Evolutionary conservation across 495 filamentous ascomycete species (phyloP), one percentile per base, ranked within the genome.

Genomic region (Penicillium ucsense): DNA sequence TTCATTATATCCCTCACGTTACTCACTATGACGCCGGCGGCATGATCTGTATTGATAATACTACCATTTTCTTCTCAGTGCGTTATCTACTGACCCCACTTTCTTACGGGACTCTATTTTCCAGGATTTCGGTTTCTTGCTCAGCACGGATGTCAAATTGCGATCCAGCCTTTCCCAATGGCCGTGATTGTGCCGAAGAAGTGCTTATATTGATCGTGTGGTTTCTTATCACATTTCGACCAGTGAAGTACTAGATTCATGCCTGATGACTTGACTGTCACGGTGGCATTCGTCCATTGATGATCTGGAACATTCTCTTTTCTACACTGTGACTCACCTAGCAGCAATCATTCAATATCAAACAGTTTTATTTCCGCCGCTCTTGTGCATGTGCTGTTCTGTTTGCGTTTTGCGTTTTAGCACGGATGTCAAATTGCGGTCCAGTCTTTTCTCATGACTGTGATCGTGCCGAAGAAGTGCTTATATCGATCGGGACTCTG

Each of bases 371-470:
- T 2, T 20, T 20, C 2, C 20, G 20, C 20, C 20, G 20, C 20
- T 20, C 20, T 20, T 2, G 2, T 20, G 20, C 20, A 1, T 20
- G 20, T 45, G 34, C 34, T 4, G 36, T 36, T 5, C 8, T 36
- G 31, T 36, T 45, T 36, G 6, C 34, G 11, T 31, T 47, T 43
- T 30, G 10, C 5, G 9, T 42, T 30, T 10, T 64, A 90, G 89
- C 89, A 94, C 87, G 83, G 86, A 94, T 95, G 89, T 94, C 89
- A 95, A 94, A 94, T 94, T 95, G 81, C 89, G 88, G 87, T 84
- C 75, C 79, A 76, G 83, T 74, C 75, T 57, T 20, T 20, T 70
- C 75, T 72, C 66, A 85, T 95, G 86, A 79, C 86, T 88, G 80
- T 70, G 73, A 82, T 88, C 90, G 89, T 88, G 89, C 89, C 89